These are phyloP conservation scores for Creolimax fragrantissima DNA, from an alignment of 78 protist genomes.

Conservation along the genomic window DNA sequence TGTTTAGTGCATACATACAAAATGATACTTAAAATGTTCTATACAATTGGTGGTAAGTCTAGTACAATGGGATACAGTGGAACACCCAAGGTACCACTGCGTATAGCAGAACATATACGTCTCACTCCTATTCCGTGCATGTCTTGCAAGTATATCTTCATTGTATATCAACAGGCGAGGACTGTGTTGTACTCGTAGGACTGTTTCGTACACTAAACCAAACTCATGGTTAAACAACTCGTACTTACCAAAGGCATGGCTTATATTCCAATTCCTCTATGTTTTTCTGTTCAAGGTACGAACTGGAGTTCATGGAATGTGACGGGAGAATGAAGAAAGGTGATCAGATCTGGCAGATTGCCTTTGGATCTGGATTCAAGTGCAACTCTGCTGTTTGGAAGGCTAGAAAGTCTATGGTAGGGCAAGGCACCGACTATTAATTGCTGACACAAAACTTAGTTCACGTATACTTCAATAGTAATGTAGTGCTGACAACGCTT, in stretches of 20 bases:
- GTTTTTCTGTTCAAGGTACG: conserved; percentile 42
- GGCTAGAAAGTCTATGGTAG: conserved; percentile 12
- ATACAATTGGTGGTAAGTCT: not conserved
- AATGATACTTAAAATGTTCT: not conserved
- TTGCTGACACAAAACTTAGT: not conserved
- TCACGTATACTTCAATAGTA: not conserved
- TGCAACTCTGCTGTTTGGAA: conserved; percentile 59
- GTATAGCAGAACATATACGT: too few relatives aligned
- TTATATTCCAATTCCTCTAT: not conserved
- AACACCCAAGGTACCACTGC: too few relatives aligned
- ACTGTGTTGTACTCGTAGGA: too few relatives aligned
- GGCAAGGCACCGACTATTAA: not conserved
- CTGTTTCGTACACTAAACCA: too few relatives aligned
- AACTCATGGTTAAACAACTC: too few relatives aligned
- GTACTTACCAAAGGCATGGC: too few relatives aligned
- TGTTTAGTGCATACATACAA: not conserved
- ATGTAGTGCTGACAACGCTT: not conserved
- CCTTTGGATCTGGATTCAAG: conserved; percentile 70
- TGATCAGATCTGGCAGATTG: conserved; percentile 55
- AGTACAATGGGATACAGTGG: too few relatives aligned
- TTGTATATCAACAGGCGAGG: too few relatives aligned
- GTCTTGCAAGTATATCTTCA: too few relatives aligned
- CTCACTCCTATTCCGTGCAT: too few relatives aligned
- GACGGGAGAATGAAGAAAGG: conserved; percentile 32
- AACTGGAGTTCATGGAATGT: conserved; percentile 57